Evolutionary conservation across 805 yeast species (phyloP).

Genomic region (Phaffomyces thermotolerans): DNA sequence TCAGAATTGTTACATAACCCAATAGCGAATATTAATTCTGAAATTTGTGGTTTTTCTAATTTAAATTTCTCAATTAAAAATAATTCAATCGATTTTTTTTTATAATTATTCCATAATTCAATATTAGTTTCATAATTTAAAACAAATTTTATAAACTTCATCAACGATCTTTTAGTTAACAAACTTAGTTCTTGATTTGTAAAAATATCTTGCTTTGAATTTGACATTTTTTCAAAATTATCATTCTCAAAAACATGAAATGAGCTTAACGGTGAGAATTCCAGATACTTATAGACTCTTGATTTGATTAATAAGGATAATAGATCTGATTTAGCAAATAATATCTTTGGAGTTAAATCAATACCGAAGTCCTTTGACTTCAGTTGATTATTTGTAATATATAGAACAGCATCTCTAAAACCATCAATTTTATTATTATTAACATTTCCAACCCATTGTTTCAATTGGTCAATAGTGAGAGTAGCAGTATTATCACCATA

Average conservation of each 20-base stretch:
- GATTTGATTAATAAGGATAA: conserved; percentile 71
- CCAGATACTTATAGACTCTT: conserved; percentile 84
- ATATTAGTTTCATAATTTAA: conserved; percentile 57
- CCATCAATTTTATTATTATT: conserved; percentile 33
- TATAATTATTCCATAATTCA: conserved; percentile 49
- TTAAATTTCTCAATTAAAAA: conserved; percentile 63
- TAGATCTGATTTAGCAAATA: conserved; percentile 88
- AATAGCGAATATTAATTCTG: conserved; percentile 79
- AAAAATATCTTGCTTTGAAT: conserved; percentile 88
- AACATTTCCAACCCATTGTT: conserved; percentile 72
- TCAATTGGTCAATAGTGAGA: conserved; percentile 77
- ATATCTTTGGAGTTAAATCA: conserved; percentile 78
- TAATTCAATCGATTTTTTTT: conserved; percentile 45
- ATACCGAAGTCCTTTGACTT: conserved; percentile 71
- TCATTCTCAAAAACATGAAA: conserved; percentile 96
- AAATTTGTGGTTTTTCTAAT: conserved; percentile 64
- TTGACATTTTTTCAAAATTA: conserved; percentile 76
- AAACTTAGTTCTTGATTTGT: conserved; percentile 76
- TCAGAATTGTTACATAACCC: conserved; percentile 64
- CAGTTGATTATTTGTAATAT: conserved; percentile 53
- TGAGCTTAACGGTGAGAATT: conserved; percentile 79
- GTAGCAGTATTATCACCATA: conserved; percentile 90
- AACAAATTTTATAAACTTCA: conserved; percentile 89
- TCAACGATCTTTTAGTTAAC: conserved; percentile 70
- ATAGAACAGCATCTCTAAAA: conserved; percentile 67